Evolutionary conservation across 768 basidiomycete genomes (phyloP).

Genomic region (Sutorius australiensis): DNA sequence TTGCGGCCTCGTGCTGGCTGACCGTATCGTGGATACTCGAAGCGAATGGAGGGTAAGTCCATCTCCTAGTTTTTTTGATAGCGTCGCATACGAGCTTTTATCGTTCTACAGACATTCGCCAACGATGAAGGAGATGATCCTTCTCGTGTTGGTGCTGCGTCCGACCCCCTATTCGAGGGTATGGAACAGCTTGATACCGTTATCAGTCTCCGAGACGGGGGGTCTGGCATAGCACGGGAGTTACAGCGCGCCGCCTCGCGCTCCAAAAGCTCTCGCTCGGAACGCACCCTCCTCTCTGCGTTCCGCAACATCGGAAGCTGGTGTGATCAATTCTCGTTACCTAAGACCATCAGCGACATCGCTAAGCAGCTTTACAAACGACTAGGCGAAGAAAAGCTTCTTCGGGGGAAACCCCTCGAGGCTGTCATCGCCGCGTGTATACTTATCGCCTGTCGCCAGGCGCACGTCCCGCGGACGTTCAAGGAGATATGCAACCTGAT

Average conservation of each 20-base stretch:
- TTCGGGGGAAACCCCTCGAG: slow-evolving; percentile 87
- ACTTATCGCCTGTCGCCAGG: slow-evolving; percentile 95
- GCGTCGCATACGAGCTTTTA: slow-evolving; percentile 22
- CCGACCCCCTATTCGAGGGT: slow-evolving; percentile 92
- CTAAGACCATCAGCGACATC: slow-evolving; percentile 90
- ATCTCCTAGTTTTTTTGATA: slow-evolving; percentile 3
- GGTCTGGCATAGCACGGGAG: slow-evolving; percentile 86
- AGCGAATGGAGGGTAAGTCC: slow-evolving; percentile 93
- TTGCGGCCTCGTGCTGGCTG: slow-evolving; percentile 93
- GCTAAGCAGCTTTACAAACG: slow-evolving; percentile 98
- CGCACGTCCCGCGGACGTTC: slow-evolving; percentile 91
- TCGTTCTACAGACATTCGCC: slow-evolving; percentile 78
- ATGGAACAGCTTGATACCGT: slow-evolving; percentile 93
- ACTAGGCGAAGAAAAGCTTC: slow-evolving; percentile 92
- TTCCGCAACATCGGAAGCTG: slow-evolving; percentile 90
- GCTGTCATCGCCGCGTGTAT: slow-evolving; percentile 97
- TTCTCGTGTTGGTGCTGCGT: slow-evolving; percentile 97
- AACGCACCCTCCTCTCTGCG: slow-evolving; percentile 81
- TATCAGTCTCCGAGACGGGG: slow-evolving; percentile 94
- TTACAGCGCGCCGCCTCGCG: slow-evolving; percentile 90
- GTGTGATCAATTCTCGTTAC: slow-evolving; percentile 94
- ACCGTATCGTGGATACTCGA: slow-evolving; percentile 94
- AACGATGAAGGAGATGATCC: slow-evolving; percentile 99
- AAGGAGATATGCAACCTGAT: slow-evolving; percentile 93
- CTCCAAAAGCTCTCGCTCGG: slow-evolving; percentile 71